Evolutionary conservation across 2,329 filamentous ascomycete species (phyloP).

Genomic region (Phaeosphaeriaceae sp.): DNA sequence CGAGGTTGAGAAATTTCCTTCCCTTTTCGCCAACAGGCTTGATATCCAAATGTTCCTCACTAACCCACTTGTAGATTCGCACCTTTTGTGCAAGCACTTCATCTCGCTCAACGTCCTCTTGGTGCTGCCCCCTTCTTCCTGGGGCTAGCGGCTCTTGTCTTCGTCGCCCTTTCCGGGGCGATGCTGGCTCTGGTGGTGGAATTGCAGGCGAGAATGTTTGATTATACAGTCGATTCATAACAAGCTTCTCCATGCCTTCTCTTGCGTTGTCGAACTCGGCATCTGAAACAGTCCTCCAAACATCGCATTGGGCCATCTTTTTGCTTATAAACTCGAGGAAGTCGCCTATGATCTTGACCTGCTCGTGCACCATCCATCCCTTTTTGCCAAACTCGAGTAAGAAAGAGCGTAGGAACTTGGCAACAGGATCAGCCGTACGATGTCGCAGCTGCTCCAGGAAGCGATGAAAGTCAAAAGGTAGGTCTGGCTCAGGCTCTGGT

Average conservation of each 20-base stretch:
- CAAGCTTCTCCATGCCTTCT: slow-evolving; percentile 98
- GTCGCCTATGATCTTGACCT: slow-evolving; percentile 98
- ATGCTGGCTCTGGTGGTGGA: slow-evolving; percentile 77
- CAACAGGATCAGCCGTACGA: slow-evolving; percentile 96
- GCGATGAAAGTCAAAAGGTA: slow-evolving; percentile 96
- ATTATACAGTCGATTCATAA: slow-evolving; percentile 95
- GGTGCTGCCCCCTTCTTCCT: slow-evolving; percentile 91
- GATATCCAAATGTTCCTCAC: slow-evolving; percentile 92
- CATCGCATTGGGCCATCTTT: slow-evolving; percentile 97
- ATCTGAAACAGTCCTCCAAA: slow-evolving; percentile 95
- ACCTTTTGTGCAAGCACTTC: slow-evolving; percentile 97
- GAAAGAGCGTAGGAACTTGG: slow-evolving; percentile 93
- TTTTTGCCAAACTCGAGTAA: slow-evolving; percentile 93
- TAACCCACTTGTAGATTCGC: slow-evolving; percentile 94
- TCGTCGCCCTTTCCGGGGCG: slow-evolving; percentile 70
- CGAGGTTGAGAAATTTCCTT: slow-evolving; percentile 83
- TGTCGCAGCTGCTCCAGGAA: slow-evolving; percentile 96
- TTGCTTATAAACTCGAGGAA: slow-evolving; percentile 96
- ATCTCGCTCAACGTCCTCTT: slow-evolving; percentile 96
- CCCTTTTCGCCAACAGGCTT: slow-evolving; percentile 83
- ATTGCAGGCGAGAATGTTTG: slow-evolving; percentile 98
- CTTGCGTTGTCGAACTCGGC: slow-evolving; percentile 97
- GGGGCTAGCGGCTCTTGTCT: slow-evolving; percentile 67
- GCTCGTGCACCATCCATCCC: slow-evolving; percentile 99
- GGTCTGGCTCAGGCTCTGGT: slow-evolving; percentile 71